Base-by-base conservation (phyloP, 225 moss, liverwort and hornwort genomes). In the Marchantia paleacea region DNA sequence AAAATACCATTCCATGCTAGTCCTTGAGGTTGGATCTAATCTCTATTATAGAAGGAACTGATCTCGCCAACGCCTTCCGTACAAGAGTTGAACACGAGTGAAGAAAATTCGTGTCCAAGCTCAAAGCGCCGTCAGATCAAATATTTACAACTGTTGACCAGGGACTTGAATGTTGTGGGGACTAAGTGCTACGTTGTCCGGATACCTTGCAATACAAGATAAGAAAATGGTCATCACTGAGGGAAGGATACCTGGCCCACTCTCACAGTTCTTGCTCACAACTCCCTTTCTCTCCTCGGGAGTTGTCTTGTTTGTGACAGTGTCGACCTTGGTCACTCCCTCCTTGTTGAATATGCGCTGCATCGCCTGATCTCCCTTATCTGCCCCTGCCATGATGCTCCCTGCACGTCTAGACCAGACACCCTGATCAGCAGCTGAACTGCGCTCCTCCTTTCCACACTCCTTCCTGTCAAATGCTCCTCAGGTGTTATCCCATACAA, bases 291-390 rank as follows among this genome's bases (percentile, higher is more conserved):
- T 78, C 65, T 78, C 77, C 49, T 63, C 77, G 0, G 77, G 50
- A 64, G 77, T 78, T 19, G 14, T 64, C 47, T 50, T 52, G 13
- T 3, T 10, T 11, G 63, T 11, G 13, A 58, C 57, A 20, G 62
- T 63, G 26, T 64, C 63, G 25, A 61, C 63, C 26, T 78, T 78
- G 12, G 77, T 78, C 7, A 78, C 63, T 5, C 77, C 77, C 12
- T 78, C 63, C 63, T 78, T 78, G 77, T 78, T 65, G 77, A 78
- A 78, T 50, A 78, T 78, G 24, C 77, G 62, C 49, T 78, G 77
- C 77, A 78, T 78, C 51, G 77, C 77, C 48, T 78, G 77, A 22
- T 78, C 77, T 12, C 10, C 5, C 51, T 78, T 63, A 12, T 64
- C 30, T 12, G 28, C 62, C 22, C 77, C 77, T 22, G 77, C 62